These are phyloP conservation scores for Edaphochlamys debaryana DNA, from an alignment of 139 green algal species.

Conservation along the genomic window DNA sequence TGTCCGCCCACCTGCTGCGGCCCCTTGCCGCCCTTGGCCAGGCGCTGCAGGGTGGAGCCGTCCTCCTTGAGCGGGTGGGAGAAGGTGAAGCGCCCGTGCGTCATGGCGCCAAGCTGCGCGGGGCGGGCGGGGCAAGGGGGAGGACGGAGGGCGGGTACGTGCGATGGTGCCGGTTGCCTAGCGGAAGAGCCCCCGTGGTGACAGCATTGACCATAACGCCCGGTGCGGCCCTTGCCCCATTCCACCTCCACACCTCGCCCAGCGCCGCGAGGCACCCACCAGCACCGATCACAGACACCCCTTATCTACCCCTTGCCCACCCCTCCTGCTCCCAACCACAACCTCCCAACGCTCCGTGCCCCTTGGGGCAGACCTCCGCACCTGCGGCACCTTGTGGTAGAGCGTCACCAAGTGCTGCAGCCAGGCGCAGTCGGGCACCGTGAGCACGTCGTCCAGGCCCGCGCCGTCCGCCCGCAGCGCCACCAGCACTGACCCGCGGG, in stretches of 20 bases:
- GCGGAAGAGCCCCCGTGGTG: too few species aligned
- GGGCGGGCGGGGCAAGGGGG: background rate
- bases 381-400: constrained; percentile 22
- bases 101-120: constrained; percentile 34
- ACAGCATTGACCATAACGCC: too few species aligned
- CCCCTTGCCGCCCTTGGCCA: background rate
- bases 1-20: too few species aligned
- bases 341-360: too few species aligned
- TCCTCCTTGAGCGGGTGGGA: background rate
- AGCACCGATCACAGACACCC: too few species aligned
- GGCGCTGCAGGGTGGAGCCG: background rate
- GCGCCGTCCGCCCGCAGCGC: constrained; percentile 12
- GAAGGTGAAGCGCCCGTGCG: constrained; percentile 34
- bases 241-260: too few species aligned
- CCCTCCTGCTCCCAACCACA: too few species aligned
- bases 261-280: too few species aligned
- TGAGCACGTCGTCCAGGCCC: constrained; percentile 10
- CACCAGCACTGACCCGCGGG: constrained; percentile 21
- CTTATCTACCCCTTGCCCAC: too few species aligned
- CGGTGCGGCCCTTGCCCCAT: too few species aligned
- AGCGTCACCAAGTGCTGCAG: constrained; percentile 25
- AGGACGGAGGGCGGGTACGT: background rate
- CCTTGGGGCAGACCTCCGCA: background rate
- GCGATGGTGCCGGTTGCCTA: too few species aligned
- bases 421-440: constrained; percentile 1